Evolutionary conservation across 108 stramenopile species (phyloP).

Genomic region (Tribonema minus): DNA sequence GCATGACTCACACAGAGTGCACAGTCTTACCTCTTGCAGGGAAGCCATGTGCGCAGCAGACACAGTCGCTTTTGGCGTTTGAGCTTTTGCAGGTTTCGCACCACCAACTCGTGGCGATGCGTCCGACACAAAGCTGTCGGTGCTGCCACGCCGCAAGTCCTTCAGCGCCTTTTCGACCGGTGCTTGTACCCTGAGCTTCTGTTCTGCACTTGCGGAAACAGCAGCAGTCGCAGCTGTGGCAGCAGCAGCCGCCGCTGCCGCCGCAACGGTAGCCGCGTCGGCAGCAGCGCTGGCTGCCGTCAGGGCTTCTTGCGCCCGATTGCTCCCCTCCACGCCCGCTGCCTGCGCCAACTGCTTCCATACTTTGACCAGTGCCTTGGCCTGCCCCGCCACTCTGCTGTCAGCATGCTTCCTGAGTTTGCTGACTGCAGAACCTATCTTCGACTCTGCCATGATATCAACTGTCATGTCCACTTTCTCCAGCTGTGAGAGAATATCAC

Average conservation of each 20-base stretch:
- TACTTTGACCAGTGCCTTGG: slow-evolving; percentile 27
- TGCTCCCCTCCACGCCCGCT: neutral
- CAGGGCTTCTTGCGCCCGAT: too few species aligned
- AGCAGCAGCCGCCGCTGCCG: neutral
- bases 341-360: slow-evolving; percentile 13
- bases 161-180: too few species aligned
- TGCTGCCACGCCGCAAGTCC: too few species aligned
- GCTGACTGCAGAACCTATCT: slow-evolving; percentile 19
- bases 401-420: slow-evolving; percentile 35
- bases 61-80: neutral
- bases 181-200: too few species aligned
- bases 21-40: neutral
- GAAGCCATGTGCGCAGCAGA: neutral
- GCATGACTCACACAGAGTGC: neutral
- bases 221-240: neutral
- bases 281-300: neutral
- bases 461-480: slow-evolving; percentile 12
- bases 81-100: neutral
- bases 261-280: neutral
- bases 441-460: slow-evolving; percentile 5
- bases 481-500: slow-evolving; percentile 7
- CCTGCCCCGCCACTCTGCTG: slow-evolving; percentile 1
- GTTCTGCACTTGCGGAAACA: neutral
- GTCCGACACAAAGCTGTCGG: too few species aligned
- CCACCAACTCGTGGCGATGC: neutral